Evolutionary conservation across 495 filamentous ascomycete genomes (phyloP).

Genomic region (Talaromyces ruber): DNA sequence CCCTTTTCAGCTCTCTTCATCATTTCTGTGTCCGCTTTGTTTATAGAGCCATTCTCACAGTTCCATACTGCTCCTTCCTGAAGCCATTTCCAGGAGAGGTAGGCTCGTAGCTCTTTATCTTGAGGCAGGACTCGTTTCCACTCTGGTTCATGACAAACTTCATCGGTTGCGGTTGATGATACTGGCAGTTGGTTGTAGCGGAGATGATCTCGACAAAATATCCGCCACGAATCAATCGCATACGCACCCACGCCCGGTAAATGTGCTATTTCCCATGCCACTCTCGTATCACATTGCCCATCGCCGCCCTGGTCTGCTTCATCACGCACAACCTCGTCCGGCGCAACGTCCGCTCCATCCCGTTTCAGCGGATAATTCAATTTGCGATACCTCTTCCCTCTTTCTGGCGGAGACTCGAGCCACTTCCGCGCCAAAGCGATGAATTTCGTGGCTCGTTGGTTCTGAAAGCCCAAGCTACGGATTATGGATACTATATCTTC

Average conservation of each 20-base stretch:
- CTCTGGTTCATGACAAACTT: constrained; percentile 42
- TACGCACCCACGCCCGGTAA: constrained; percentile 78
- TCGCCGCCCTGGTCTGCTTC: constrained; percentile 6
- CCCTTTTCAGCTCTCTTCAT: constrained; percentile 51
- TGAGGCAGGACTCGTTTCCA: constrained; percentile 80
- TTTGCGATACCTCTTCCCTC: constrained; percentile 52
- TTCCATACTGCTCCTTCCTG: constrained; percentile 82
- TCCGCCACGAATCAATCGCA: constrained; percentile 86
- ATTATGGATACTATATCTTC: constrained; percentile 56
- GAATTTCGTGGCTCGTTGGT: constrained; percentile 48
- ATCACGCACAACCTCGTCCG: constrained; percentile 37
- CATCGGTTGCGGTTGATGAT: not conserved
- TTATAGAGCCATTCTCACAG: constrained; percentile 55
- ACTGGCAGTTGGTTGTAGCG: constrained; percentile 33
- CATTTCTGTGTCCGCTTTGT: constrained; percentile 43
- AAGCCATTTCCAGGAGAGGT: constrained; percentile 85
- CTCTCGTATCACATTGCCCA: constrained; percentile 18
- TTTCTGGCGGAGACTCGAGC: constrained; percentile 53
- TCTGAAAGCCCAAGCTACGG: constrained; percentile 66
- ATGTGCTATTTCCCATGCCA: constrained; percentile 80
- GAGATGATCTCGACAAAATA: constrained; percentile 80
- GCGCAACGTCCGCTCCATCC: constrained; percentile 48
- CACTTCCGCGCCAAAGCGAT: constrained; percentile 64
- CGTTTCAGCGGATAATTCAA: constrained; percentile 55
- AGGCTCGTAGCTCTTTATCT: constrained; percentile 87